Percentiles rank a stretch among this genome's conserved stretches.
phyloP scores from a whole-genome alignment of 192 early-diverging fungal genomes.

The Backusella macrospora region DNA sequence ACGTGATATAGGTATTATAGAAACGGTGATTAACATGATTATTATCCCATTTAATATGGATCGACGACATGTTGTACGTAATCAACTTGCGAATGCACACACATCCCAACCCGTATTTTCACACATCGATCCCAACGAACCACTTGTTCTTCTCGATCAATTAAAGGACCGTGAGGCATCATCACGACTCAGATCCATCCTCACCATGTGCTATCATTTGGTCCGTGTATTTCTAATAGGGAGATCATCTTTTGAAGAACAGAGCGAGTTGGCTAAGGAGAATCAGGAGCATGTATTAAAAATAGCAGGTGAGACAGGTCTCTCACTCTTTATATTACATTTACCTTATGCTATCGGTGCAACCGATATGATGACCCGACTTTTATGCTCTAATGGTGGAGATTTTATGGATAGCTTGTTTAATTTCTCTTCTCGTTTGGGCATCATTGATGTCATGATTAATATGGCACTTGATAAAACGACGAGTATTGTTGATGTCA shows the following conservation, averaged over 20 bases:
- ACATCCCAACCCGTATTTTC: neutral
- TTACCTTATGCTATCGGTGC: constrained; percentile 18
- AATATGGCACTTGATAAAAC: neutral
- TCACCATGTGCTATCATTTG: constrained; percentile 27
- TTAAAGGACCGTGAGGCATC: neutral
- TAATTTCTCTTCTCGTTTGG: neutral
- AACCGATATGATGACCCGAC: constrained; percentile 22
- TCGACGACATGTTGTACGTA: constrained; percentile 12
- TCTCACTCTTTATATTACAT: constrained; percentile 21
- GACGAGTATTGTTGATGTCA: neutral
- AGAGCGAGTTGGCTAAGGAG: neutral
- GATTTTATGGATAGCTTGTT: constrained; percentile 7
- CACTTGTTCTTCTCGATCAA: neutral
- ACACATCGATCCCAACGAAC: neutral
- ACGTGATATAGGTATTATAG: constrained; percentile 29
- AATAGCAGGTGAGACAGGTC: constrained; percentile 15
- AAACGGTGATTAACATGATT: constrained; percentile 29
- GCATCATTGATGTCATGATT: constrained; percentile 6
- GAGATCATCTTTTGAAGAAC: constrained; percentile 19
- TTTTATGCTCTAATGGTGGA: neutral
- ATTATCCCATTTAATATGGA: constrained; percentile 22
- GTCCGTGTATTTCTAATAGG: constrained; percentile 26
- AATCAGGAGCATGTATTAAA: constrained; percentile 25
- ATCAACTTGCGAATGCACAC: neutral
- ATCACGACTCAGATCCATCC: constrained; percentile 16